Evolutionary conservation across 1,284 basidiomycete genomes (phyloP), one percentile per base, ranked within the genome.

Genomic region (Ceratobasidium sp.): DNA sequence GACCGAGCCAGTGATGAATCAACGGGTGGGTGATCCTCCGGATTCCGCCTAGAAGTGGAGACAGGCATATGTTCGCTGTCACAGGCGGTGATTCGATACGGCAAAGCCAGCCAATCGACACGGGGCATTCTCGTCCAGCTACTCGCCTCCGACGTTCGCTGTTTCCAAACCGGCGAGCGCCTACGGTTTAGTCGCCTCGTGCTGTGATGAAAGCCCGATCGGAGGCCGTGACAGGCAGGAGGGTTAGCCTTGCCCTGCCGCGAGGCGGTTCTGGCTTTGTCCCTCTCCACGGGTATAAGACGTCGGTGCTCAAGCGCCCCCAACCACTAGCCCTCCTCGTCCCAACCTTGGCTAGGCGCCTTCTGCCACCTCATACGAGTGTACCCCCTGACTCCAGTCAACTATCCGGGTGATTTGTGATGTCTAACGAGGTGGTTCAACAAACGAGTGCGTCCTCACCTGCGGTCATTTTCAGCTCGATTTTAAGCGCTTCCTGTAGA

Each of bases 71-170:
- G n/a, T 54, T 54, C 53, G 23, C 23, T 54, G 23, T 30, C 25
- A 12, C 18, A 54, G 28, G 28, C 14, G 12, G 44, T 54, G 30
- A 16, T 18, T 30, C 30, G 9, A 54, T 3, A 28, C 11, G 51
- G 51, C 28, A 30, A 4, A n/a, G 42, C 53, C 28, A 54, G 53
- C 53, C 53, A 54, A 54, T 54, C 53, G 53, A 30, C 53, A 54
- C 18, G 30, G 14, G 16, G 25, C 11, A 33, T 54, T 28, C 28
- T 18, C 12, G 28, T 14, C 53, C 53, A 30, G 53, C 53, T 54
- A 54, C 16, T 30, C 53, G 3, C 53, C 30, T 33, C 53, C 28
- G 53, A 28, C 3, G 11, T 28, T 54, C 30, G 11, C 14, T 33
- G 16, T 28, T 28, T 1, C 53, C 2, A 11, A 18, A 18, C 53